Evolutionary conservation across 768 basidiomycete species (phyloP), one percentile per base, ranked within the genome.

Genomic region (Nevesoporus exiguus): DNA sequence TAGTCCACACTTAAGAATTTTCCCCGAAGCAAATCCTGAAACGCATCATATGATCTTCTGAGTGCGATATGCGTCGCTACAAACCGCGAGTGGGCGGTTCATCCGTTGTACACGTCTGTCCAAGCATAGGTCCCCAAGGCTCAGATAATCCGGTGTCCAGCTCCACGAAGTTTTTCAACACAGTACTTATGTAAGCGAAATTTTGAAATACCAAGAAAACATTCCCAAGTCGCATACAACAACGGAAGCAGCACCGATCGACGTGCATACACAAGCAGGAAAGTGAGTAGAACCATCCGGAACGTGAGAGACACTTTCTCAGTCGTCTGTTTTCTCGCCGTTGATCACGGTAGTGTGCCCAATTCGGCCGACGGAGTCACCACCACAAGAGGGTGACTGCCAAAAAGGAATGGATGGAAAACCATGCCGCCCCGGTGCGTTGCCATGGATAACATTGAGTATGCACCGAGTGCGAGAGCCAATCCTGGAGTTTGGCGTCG

Each of bases 371-470:
- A 24, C 70, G 72, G 33, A 74, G 65, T 66, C 66, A 68, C 61
- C 65, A 66, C 69, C 73, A 76, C 57, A 68, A 70, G n/a, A 62
- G 37, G 3, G 59, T 54, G 8, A 63, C 61, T 5, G 61, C 54
- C 61, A 78, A 76, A n/a, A 30, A 75, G 78, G 53, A 78, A 80
- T 7, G 73, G 68, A 44, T 61, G 67, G 29, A 66, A 70, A 7
- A 72, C 59, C 54, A 73, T 77, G 5, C 77, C 77, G 7, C 49
- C 66, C 7, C 71, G 1, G 61, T 63, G 2, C 73, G 72, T 56
- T 77, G 75, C 76, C 76, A 80, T 13, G 77, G 77, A 19, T 57
- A 47, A 55, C 75, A 78, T 9, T 67, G 59, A 31, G 62, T 36
- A 19, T 68, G 69, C 44, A 62, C 58, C 8, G 57, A 58, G 14